Conservation (phyloP, 2,329 filamentous ascomycete species). For the Aspergillus hortae region DNA sequence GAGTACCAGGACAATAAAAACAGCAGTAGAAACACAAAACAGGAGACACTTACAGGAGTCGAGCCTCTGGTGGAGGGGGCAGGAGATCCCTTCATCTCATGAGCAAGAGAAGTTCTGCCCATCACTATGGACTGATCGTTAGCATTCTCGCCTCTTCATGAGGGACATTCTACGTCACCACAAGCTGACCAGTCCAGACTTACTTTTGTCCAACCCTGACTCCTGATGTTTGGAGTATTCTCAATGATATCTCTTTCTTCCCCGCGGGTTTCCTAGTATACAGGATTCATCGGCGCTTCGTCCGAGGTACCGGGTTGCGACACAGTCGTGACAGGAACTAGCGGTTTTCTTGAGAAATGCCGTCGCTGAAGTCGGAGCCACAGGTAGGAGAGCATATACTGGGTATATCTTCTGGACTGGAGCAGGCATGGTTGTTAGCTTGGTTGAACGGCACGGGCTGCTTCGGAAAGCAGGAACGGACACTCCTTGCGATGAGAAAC, state of each 20-base stretch:
- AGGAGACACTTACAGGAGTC: constrained; percentile 10
- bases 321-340: too few relatives aligned
- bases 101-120: constrained; percentile 17
- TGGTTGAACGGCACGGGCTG: background rate
- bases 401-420: background rate
- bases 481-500: background rate
- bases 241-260: background rate
- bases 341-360: too few relatives aligned
- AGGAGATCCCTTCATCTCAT: constrained; percentile 13
- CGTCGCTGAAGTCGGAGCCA: background rate
- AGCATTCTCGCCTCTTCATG: background rate
- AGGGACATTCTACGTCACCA: background rate
- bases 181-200: background rate
- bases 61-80: constrained; percentile 12
- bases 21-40: too few relatives aligned
- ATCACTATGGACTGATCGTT: constrained; percentile 16
- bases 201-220: background rate
- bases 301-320: background rate
- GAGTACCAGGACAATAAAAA: too few relatives aligned
- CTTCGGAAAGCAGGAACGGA: background rate
- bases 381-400: background rate
- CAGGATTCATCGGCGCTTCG: background rate
- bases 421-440: background rate
- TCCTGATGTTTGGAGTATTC: background rate
- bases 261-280: background rate